phyloP scores from a whole-genome alignment of 805 yeast genomes.

The Candida odintsovae region DNA sequence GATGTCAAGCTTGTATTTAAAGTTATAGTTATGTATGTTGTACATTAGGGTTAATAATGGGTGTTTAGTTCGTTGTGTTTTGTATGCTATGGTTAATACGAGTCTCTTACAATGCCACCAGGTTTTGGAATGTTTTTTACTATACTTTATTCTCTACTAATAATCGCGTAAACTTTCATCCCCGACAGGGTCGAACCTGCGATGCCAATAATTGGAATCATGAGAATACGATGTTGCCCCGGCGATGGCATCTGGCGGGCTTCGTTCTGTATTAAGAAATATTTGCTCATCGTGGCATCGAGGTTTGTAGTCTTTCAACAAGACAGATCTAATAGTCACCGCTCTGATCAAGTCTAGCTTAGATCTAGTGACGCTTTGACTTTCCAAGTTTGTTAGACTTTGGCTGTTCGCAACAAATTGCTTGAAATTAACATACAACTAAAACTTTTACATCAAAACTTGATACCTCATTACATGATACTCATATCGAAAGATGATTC shows the following conservation, averaged over 20 bases:
- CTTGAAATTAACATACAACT: not conserved
- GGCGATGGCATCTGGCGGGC: not conserved
- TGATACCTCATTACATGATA: not conserved
- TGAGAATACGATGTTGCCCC: not conserved
- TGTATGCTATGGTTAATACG: too few relatives aligned
- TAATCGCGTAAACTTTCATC: too few relatives aligned
- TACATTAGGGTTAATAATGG: too few relatives aligned
- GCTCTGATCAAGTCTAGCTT: too few relatives aligned
- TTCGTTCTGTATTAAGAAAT: slow-evolving; percentile 2
- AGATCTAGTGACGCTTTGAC: not conserved
- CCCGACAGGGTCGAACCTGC: not conserved
- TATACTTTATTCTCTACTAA: too few relatives aligned
- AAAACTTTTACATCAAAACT: not conserved
- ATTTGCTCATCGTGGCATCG: slow-evolving; percentile 7
- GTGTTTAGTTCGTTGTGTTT: too few relatives aligned
- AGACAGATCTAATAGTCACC: not conserved
- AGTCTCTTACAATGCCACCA: too few relatives aligned
- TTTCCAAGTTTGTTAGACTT: not conserved
- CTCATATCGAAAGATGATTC: slow-evolving; percentile 40
- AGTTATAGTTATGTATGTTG: too few relatives aligned
- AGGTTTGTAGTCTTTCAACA: not conserved
- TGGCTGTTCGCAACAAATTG: not conserved
- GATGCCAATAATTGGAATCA: not conserved
- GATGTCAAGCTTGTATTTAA: too few relatives aligned
- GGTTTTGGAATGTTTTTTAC: too few relatives aligned